Evolutionary conservation across 2,329 filamentous ascomycete genomes (phyloP), one percentile per base, ranked within the genome.

Genomic region (Venturia asperata): DNA sequence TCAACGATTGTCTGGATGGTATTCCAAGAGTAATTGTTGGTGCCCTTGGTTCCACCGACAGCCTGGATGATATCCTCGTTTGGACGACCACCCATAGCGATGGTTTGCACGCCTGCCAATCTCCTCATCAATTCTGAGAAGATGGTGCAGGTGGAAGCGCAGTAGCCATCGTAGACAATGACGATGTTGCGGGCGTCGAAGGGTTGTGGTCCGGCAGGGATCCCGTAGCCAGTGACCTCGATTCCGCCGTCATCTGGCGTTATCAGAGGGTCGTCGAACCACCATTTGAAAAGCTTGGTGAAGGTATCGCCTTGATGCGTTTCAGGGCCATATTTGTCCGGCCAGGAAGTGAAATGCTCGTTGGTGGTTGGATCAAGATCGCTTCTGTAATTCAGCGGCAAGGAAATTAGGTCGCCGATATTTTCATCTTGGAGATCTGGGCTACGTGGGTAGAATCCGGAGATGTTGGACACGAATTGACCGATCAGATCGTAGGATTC

Each of bases 151-250:
- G 83, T 83, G 0, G 82, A 85, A 27, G 81, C 81, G 71, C 84
- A 87, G 69, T 81, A 79, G 42, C 83, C 84, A 69, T 86, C 84
- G 63, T 82, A 80, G n/a, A 86, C 72, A 34, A 85, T 70, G 61
- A 85, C 77, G 39, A 77, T 75, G 68, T 77, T 73, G 55, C 86
- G 81, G 2, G 83, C 76, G 0, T 76, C 77, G 71, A 87, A 87
- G 1, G 83, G 84, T 68, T 78, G 68, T 5, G 34, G n/a, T 30
- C 19, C 11, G 43, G 37, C 45, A 41, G 63, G 45, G 24, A 43
- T 15, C 5, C 47, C 63, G 37, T 63, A 67, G 24, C 64, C 64
- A 3, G 64, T 62, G 6, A 66, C 37, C 3, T 42, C 34, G 49
- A 64, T 64, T 19, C 64, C 64, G 41, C 27, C 72, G 77, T 39